phyloP scores from a whole-genome alignment of 1,139 yeast species.

The Yamadazyma blattariae region DNA sequence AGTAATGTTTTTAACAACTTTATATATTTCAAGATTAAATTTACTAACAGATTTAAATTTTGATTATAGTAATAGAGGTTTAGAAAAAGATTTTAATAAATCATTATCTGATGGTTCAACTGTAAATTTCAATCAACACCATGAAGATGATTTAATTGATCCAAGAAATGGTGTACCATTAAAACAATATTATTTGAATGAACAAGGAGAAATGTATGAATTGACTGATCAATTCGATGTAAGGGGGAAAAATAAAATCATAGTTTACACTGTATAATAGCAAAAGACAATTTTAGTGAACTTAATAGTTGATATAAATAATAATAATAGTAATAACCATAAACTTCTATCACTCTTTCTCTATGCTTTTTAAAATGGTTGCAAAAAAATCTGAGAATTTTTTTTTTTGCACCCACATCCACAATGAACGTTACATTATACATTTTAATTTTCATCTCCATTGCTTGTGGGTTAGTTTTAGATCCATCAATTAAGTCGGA shows the following conservation, averaged over 20 bases:
- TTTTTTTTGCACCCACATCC: not conserved
- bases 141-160: constrained; percentile 11
- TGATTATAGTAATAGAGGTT: constrained; percentile 28
- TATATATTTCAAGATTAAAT: constrained; percentile 39
- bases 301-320: constrained; percentile 1
- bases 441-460: not conserved
- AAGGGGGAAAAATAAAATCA: constrained; percentile 27
- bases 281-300: not conserved
- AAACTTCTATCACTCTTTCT: too few relatives aligned
- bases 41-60: constrained; percentile 36
- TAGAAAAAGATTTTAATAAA: constrained; percentile 13
- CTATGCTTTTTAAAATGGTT: too few relatives aligned
- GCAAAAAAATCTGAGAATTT: not conserved
- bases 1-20: constrained; percentile 39
- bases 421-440: not conserved
- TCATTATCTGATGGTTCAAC: constrained; percentile 10
- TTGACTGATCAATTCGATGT: constrained; percentile 24
- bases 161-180: constrained; percentile 19
- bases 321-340: too few relatives aligned
- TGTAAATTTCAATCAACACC: constrained; percentile 6
- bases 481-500: constrained; percentile 2
- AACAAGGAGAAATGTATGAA: constrained; percentile 36
- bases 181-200: constrained; percentile 29
- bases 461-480: constrained; percentile 1
- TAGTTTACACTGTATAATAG: constrained; percentile 28